phyloP scores from a whole-genome alignment of 2,329 filamentous ascomycete species.

The Juglanconis juglandina region DNA sequence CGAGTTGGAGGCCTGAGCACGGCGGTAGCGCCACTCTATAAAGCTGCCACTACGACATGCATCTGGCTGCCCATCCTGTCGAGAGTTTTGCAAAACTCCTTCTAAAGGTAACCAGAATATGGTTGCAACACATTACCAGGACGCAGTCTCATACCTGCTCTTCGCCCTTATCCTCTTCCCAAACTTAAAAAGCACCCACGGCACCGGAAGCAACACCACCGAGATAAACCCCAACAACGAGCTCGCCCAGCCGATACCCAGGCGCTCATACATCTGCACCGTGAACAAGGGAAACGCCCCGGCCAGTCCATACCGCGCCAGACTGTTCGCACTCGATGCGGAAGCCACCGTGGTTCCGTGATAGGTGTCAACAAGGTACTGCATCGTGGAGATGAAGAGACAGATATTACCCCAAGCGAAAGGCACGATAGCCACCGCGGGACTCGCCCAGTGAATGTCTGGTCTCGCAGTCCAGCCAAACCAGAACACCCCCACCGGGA shows the following conservation, averaged over 20 bases:
- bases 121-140: not conserved
- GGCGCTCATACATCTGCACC: constrained; percentile 47
- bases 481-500: constrained; percentile 56
- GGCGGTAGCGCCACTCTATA: no score
- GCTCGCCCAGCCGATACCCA: constrained; percentile 45
- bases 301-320: constrained; percentile 53
- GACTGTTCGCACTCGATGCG: constrained; percentile 56
- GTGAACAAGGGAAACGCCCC: constrained; percentile 60
- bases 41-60: no score
- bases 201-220: constrained; percentile 45
- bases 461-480: constrained; percentile 54
- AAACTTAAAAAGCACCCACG: constrained; percentile 50
- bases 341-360: constrained; percentile 53
- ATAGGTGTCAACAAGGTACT: constrained; percentile 56
- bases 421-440: constrained; percentile 48
- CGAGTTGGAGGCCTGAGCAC: no score
- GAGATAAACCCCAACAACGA: constrained; percentile 47
- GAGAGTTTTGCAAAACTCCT: no score
- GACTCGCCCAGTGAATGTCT: constrained; percentile 47
- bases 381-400: constrained; percentile 52
- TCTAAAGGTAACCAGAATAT: no score
- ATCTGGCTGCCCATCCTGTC: no score
- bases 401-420: constrained; percentile 61
- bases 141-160: constrained; percentile 37
- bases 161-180: constrained; percentile 39